Base-by-base conservation (phyloP, 768 basidiomycete species). In the Leucosporidium creatinivorum region DNA sequence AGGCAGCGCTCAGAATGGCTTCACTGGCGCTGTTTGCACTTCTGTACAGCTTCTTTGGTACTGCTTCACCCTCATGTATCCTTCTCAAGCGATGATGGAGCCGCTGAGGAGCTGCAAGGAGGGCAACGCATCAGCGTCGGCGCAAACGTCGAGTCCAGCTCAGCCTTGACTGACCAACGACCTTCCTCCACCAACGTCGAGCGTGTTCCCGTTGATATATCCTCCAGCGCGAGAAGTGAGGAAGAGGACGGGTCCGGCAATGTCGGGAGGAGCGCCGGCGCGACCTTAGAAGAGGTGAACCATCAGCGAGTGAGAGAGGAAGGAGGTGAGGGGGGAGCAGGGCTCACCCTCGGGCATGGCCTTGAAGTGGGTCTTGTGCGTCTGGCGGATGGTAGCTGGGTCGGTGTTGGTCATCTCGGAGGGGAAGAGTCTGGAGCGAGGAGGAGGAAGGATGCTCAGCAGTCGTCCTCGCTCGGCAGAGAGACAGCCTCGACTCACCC, bases 331-430 rank as follows among this genome's bases (percentile, higher is more conserved):
- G 33, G 5, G 26, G 23, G n/a, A 44, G 25, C 12, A 26, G 21
- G 36, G 36, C 31, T 59, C 33, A 51, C 61, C 61, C 28, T 62
- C 52, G 39, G 58, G 58, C 39, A 58, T 44, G 23, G 58, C 61
- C 6, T 33, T 31, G 30, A 62, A 51, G 28, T 50, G 21, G 6
- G 28, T 39, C 15, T 21, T 23, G 15, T 51, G 52, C 25, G 36
- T 31, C 17, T 51, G 8, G 15, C 49, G 61, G 5, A 62, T 7
- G 15, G n/a, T n/a, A 17, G 49, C 50, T 12, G 52, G 61, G 21
- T 62, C 61, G 33, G 31, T n/a, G n/a, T 50, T 31, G 31, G 21
- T 51, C 61, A 62, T 50, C 18, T 62, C 61, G 19, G 30, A 33
- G 9, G 61, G 61, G 52, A 62, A 62, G 15, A 62, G 61, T 8